These are phyloP conservation scores for Xylaria venustula DNA, from an alignment of 495 filamentous ascomycete species.

Conservation along the genomic window DNA sequence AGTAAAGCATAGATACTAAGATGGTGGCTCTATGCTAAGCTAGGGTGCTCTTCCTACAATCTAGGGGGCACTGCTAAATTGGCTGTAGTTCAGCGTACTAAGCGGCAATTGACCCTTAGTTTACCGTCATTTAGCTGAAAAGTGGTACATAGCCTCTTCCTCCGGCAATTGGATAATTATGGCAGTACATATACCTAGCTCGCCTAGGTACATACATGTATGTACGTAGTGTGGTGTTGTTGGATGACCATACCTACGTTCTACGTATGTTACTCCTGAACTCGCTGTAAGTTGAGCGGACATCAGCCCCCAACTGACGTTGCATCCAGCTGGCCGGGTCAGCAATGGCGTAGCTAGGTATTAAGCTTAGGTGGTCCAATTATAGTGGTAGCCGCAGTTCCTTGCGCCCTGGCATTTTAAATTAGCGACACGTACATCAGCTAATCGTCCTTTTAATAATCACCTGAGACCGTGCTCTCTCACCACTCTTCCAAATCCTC, in stretches of 20 bases:
- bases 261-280: no score
- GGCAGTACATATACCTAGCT: no score
- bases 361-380: no score
- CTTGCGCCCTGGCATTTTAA: not conserved
- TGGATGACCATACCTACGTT: not conserved
- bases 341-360: not conserved
- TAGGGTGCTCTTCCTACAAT: not conserved
- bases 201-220: no score
- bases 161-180: not conserved
- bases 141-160: not conserved
- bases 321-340: not conserved
- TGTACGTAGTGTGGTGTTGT: no score
- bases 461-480: not conserved
- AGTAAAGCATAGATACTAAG: no score
- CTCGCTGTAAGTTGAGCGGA: not conserved
- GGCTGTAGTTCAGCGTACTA: not conserved
- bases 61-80: not conserved
- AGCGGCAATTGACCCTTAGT: no score
- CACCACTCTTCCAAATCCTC: not conserved
- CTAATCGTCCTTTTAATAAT: not conserved
- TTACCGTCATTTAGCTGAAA: not conserved
- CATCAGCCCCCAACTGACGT: not conserved
- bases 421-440: not conserved
- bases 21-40: not conserved
- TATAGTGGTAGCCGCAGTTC: no score